Evolutionary conservation across 495 filamentous ascomycete genomes (phyloP), one percentile per base, ranked within the genome.

Genomic region (Hypoxylon lienhwacheense): DNA sequence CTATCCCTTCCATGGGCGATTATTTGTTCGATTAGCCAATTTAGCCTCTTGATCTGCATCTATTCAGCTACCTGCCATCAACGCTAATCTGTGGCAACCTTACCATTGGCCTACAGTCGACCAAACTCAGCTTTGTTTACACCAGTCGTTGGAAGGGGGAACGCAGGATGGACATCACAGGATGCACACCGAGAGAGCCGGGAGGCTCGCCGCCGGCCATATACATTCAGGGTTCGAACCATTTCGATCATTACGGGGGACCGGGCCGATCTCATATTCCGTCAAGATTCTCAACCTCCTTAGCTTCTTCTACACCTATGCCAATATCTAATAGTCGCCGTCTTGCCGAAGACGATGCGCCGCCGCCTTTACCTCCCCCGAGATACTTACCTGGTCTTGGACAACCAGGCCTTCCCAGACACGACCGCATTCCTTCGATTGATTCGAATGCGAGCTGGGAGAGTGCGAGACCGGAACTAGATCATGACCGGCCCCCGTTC

Each of bases 141-240:
- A 45, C 34, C 29, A 64, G 56, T 53, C 34, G 40, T 25, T 14
- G 54, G 52, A 63, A 44, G 34, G 42, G 12, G 43, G 24, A 37
- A 37, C 45, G 55, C 42, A 73, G 70, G 56, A 86, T 85, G 83
- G 80, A 84, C 58, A 78, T 79, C 43, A 75, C 76, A 49, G 66
- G 79, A 50, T 74, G 76, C 29, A 64, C 65, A 45, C 59, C 61
- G 31, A 59, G 61, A 39, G 64, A 59, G 55, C 55, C 66, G 45
- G 60, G 61, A 49, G 53, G 55, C 45, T 61, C 67, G 20, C 70
- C 74, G 48, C 79, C 78, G 47, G 74, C 79, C 59, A 80, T 81
- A 60, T 74, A 68, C 64, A 73, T 81, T 39, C 64, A 82, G 68
- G 76, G 80, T 40, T 75, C 71, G 47, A 79, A 74, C 59, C 67